A percentile compares a stretch with the other conserved stretches of the same genome.
Conservation (phyloP, 2,329 filamentous ascomycete species). For the Penicillium sp. region DNA sequence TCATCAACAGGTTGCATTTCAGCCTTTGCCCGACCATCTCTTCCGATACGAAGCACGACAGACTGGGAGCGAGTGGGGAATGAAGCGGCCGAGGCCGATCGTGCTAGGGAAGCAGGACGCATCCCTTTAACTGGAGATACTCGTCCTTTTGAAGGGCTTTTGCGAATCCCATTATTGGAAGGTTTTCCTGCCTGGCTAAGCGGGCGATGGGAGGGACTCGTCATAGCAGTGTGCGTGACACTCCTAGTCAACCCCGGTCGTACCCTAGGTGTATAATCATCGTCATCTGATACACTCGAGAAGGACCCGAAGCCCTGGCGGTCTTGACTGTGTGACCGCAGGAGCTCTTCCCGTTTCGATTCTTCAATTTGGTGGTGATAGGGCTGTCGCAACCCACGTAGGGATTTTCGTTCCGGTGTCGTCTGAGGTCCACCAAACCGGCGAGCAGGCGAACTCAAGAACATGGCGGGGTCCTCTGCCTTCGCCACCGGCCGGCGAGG, state of each 20-base stretch:
- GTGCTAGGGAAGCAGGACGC: conserved; percentile 31
- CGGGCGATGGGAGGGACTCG: conserved; percentile 29
- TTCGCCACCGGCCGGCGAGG: conserved; percentile 41
- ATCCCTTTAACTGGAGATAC: conserved; percentile 43
- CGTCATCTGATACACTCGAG: conserved; percentile 33
- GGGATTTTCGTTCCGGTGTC: conserved; percentile 28
- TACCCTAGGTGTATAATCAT: conserved; percentile 34
- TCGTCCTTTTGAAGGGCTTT: conserved; percentile 45
- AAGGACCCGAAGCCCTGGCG: conserved; percentile 30
- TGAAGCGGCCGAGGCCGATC: conserved; percentile 32
- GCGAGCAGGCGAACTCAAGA: conserved; percentile 50
- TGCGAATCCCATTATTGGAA: conserved; percentile 38
- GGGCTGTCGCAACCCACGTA: conserved; percentile 40
- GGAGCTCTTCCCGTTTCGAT: conserved; percentile 45
- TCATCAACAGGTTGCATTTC: conserved; percentile 42
- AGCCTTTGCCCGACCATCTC: conserved; percentile 50
- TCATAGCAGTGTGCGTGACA: conserved; percentile 40
- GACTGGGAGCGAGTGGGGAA: conserved; percentile 41
- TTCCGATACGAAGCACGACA: conserved; percentile 49
- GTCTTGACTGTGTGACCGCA: conserved; percentile 32
- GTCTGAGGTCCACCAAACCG: conserved; percentile 45
- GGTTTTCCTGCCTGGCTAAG: conserved; percentile 33
- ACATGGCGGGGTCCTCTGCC: conserved; percentile 48
- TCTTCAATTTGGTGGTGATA: conserved; percentile 53
- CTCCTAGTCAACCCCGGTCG: conserved; percentile 43